Evolutionary conservation across 2,329 filamentous ascomycete genomes (phyloP), one percentile per base, ranked within the genome.

Genomic region (Teratosphaeriaceae sp.): DNA sequence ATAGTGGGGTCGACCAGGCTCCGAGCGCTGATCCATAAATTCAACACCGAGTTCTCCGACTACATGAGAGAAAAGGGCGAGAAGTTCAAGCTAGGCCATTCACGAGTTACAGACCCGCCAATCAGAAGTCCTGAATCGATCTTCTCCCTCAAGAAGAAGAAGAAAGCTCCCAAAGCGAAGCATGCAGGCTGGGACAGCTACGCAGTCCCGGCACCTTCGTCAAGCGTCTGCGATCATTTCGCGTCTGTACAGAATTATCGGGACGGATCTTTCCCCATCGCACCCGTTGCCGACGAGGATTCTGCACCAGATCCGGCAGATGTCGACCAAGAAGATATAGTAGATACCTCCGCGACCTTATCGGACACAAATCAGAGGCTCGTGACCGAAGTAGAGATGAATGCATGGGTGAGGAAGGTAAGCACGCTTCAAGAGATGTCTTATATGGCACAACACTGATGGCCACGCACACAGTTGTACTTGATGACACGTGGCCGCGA

Each of bases 401-500:
- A 23, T 11, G 35, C 18, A 23, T 44, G 35, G 34, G 27, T 44
- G 21, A 44, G 29, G 29, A 24, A 38, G 26, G 42, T 43, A 43
- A 38, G 35, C 20, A 15, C 29, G 15, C n/a, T 20, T 30, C 27
- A 30, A 30, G 15, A 30, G 27, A 30, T 30, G 27, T 30, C 27
- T 30, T 30, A 30, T 30, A 5, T 30, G 27, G 22, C 22, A n/a
- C 16, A 18, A 15, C n/a, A 24, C 16, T 29, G 27, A 24, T 30
- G 27, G 27, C 27, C 27, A 20, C n/a, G 12, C 18, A 16, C 31
- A 11, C 34, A 62, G 57, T 38, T 57, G 8, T 61, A 61, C 38
- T 15, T 47, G 19, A 42, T 43, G n/a, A 57, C 53, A 11, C 36
- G 59, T 30, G 59, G 59, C 4, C 44, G 44, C 30, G 60, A 63